Evolutionary conservation across 208 protist genomes (phyloP).

Genomic region (Acanthamoeba pearcei): DNA sequence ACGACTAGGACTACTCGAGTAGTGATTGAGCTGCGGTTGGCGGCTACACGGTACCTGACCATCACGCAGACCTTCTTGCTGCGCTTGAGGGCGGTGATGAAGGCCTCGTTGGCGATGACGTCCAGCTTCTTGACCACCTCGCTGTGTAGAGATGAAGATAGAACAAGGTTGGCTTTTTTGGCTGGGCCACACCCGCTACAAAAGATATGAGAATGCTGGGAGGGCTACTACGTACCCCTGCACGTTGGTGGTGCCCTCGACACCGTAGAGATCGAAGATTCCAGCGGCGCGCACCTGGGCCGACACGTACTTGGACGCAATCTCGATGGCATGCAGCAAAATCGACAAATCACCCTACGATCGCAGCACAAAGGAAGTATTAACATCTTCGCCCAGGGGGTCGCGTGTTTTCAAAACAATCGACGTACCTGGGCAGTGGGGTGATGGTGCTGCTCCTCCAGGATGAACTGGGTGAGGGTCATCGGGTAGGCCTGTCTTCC

Average conservation of each 20-base stretch:
- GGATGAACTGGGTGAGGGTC: conserved; percentile 67
- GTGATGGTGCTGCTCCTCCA: conserved; percentile 59
- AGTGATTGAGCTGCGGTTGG: no score
- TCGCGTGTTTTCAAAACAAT: no score
- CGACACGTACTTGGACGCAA: conserved; percentile 4
- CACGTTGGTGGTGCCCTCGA: conserved; percentile 6
- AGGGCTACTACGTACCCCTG: conserved; percentile 30
- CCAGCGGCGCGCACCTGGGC: conserved; percentile 55
- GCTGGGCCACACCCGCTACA: not conserved
- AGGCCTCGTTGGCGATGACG: conserved; percentile 89
- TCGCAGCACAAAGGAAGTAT: no score
- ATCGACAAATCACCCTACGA: conserved; percentile 25
- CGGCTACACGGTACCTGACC: not conserved
- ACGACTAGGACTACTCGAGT: not conserved
- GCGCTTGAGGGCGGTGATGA: conserved; percentile 82
- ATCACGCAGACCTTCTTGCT: conserved; percentile 71
- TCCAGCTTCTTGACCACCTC: conserved; percentile 92
- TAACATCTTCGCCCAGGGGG: not conserved
- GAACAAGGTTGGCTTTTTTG: not conserved
- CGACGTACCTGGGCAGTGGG: conserved; percentile 16
- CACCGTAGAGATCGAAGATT: conserved; percentile 44
- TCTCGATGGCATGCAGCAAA: conserved; percentile 69
- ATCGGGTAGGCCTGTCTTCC: conserved; percentile 45
- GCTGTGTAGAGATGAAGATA: conserved; percentile 18
- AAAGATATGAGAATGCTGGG: not conserved